These are phyloP conservation scores for Cercospora sp. DNA, from an alignment of 2,329 filamentous ascomycete species.

Conservation along the genomic window DNA sequence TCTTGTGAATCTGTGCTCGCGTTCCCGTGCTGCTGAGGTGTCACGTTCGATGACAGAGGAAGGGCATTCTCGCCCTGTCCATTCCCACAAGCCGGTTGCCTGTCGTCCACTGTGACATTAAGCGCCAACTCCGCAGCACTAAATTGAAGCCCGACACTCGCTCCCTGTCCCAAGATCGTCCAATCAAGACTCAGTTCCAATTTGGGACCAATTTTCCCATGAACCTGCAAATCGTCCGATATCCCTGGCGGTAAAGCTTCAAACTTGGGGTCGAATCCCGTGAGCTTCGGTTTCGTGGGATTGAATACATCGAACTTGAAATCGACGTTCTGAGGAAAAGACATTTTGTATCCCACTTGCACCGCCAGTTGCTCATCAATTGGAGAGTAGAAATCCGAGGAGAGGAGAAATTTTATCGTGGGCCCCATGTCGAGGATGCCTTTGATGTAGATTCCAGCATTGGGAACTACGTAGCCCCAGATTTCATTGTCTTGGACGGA, in stretches of 20 bases:
- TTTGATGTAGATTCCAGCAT: conserved; percentile 17
- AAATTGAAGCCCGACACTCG: conserved; percentile 10
- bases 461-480: conserved; percentile 11
- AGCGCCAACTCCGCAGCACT: conserved; percentile 7
- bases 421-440: conserved; percentile 16
- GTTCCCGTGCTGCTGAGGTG: neutral
- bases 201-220: conserved; percentile 9
- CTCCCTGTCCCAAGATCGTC: conserved; percentile 10
- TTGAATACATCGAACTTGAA: conserved; percentile 1
- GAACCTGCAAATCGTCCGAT: conserved; percentile 6
- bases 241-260: conserved; percentile 3
- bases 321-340: neutral
- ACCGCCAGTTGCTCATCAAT: conserved; percentile 5
- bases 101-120: conserved; percentile 1
- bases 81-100: neutral
- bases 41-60: neutral
- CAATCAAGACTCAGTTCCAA: conserved; percentile 12
- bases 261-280: conserved; percentile 12
- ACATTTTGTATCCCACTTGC: conserved; percentile 14
- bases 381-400: conserved; percentile 1
- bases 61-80: neutral
- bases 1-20: neutral
- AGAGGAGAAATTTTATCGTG: conserved; percentile 15
- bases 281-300: conserved; percentile 1
- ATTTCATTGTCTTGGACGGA: conserved; percentile 7